Evolutionary conservation across 805 yeast species (phyloP), one percentile per base, ranked within the genome.

Genomic region (Barnettozyma botsteinii): DNA sequence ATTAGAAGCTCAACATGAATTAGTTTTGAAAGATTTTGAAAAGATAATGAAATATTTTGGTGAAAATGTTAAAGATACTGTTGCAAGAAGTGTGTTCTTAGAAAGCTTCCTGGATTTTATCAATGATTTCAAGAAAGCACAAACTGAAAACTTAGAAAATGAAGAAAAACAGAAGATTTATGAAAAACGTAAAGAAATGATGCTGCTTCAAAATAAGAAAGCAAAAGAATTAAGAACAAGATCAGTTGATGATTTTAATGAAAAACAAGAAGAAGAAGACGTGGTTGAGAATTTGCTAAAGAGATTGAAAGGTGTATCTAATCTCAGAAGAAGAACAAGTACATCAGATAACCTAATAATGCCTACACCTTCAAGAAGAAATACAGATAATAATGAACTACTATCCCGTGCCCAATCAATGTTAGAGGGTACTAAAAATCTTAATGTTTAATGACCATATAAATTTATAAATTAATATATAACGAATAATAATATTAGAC

Each of bases 221-320:
- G 31, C 28, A 8, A 38, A 29, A 25, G 40, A 42, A 25, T 19
- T 19, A 10, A 57, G 52, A 24, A 43, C 52, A 1, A 43, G 41
- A 22, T 54, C 62, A 13, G 49, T 50, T 33, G 62, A 59, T 27
- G 67, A 62, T 22, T 55, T 54, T 13, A 60, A 57, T 30, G 61
- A 51, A 13, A 65, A 54, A 17, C 61, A 26, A 20, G 64, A 57
- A 0, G 70, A 62, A 15, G 69, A 65, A 22, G 75, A 67, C 11
- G 79, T 87, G 31, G 87, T 93, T 84, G 98, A 93, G 59, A 76
- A 82, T 26, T 67, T 93, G 35, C 70, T 93, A 42, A 95, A 88
- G 58, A 86, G 84, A 55, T 72, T 93, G 54, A 82, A 88, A 55
- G 88, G 89, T 14, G 85, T 32, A 7, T 31, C 42, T 28, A 33